phyloP scores from a whole-genome alignment of 2,329 filamentous ascomycete genomes.

The Aspergillus pseudoviridinutans region DNA sequence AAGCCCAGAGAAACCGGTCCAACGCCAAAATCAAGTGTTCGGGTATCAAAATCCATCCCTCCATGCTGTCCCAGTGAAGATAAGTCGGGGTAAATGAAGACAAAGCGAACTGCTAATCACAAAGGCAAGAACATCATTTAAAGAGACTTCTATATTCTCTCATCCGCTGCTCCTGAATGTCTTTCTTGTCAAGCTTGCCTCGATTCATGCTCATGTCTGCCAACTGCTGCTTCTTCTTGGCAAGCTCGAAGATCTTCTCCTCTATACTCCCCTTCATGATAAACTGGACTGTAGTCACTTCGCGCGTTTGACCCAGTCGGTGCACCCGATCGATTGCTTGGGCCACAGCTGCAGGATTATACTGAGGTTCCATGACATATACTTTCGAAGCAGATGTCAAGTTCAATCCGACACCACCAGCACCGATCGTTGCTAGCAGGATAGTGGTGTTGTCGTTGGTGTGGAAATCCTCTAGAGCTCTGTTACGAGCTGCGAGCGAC shows the following conservation, averaged over 20 bases:
- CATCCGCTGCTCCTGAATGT: slow-evolving; percentile 62
- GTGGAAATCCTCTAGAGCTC: slow-evolving; percentile 73
- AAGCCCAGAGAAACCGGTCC: not conserved
- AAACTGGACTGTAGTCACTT: slow-evolving; percentile 80
- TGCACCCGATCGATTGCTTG: slow-evolving; percentile 94
- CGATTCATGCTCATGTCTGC: slow-evolving; percentile 82
- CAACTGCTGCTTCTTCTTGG: slow-evolving; percentile 87
- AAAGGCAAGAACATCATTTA: slow-evolving; percentile 26
- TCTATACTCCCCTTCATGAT: slow-evolving; percentile 91
- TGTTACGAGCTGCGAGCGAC: slow-evolving; percentile 67
- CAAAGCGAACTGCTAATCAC: slow-evolving; percentile 6
- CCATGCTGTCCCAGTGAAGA: not conserved
- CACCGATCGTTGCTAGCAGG: slow-evolving; percentile 87
- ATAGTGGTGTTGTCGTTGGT: slow-evolving; percentile 68
- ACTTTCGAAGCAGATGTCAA: slow-evolving; percentile 80
- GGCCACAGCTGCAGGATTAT: slow-evolving; percentile 90
- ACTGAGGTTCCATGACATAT: slow-evolving; percentile 98
- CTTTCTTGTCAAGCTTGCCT: slow-evolving; percentile 54
- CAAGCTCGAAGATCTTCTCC: slow-evolving; percentile 84
- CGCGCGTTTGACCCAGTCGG: slow-evolving; percentile 81
- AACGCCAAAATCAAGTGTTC: not conserved
- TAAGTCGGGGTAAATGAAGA: no score
- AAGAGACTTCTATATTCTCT: slow-evolving; percentile 60
- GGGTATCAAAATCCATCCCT: not conserved
- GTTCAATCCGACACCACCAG: slow-evolving; percentile 87